A percentile compares a stretch with the other conserved stretches of the same genome.
Conservation (phyloP, 2,329 filamentous ascomycete species). For the Aspergillus vadensis region DNA sequence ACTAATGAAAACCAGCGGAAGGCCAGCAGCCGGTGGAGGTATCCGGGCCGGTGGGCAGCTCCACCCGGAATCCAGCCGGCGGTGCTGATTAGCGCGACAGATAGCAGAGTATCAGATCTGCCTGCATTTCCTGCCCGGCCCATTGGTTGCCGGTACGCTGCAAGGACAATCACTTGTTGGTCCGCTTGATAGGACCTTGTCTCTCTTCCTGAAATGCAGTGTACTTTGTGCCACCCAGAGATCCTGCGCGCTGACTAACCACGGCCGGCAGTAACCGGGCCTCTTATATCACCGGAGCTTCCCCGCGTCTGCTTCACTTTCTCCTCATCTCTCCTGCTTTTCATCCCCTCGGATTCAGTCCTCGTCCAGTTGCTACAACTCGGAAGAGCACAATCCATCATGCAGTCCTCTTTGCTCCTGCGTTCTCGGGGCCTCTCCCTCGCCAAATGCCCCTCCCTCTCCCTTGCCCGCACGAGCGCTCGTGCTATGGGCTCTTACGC, state of each 20-base stretch:
- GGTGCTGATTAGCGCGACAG: not conserved
- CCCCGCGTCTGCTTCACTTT: conserved; percentile 27
- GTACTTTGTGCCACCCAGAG: not conserved
- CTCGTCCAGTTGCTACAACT: not conserved
- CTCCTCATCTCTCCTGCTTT: conserved; percentile 10
- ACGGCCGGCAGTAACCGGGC: conserved; percentile 11
- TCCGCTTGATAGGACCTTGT: not conserved
- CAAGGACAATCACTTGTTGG: not conserved
- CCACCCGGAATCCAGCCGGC: conserved; percentile 1
- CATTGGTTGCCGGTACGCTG: not conserved
- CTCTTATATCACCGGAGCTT: conserved; percentile 23
- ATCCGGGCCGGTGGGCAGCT: not conserved
- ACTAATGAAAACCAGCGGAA: not conserved
- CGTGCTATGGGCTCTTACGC: conserved; percentile 63
- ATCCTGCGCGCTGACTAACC: conserved; percentile 9
- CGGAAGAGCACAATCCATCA: conserved; percentile 18
- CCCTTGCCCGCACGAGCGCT: conserved; percentile 22
- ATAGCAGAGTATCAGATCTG: not conserved
- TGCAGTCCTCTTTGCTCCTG: conserved; percentile 34
- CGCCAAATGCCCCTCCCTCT: conserved; percentile 22
- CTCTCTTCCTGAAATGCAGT: not conserved
- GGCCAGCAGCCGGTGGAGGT: not conserved
- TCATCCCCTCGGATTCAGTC: conserved; percentile 7
- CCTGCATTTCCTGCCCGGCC: not conserved
- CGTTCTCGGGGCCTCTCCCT: conserved; percentile 30